phyloP scores from a whole-genome alignment of 176 grass and related monocot species.

The Lolium rigidum region DNA sequence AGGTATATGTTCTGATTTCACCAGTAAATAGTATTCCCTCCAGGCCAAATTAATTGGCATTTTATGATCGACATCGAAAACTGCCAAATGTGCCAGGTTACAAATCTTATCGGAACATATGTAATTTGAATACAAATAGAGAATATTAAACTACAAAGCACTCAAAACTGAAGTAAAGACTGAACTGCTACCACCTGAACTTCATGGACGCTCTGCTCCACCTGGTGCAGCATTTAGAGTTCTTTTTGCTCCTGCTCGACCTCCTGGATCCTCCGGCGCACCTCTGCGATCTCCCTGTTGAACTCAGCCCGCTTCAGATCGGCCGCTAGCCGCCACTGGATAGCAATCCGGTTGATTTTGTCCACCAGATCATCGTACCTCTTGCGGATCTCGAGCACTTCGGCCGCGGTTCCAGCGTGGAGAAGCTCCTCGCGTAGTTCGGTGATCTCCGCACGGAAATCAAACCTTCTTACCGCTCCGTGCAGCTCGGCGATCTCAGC shows the following conservation, averaged over 20 bases:
- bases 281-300: neutral
- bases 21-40: neutral
- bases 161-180: neutral
- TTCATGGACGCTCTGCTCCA: neutral
- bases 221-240: neutral
- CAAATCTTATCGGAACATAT: neutral
- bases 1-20: neutral
- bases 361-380: neutral
- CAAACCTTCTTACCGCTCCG: neutral
- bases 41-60: no score
- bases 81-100: neutral
- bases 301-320: neutral
- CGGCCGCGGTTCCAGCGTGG: neutral
- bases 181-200: neutral
- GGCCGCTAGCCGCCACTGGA: neutral
- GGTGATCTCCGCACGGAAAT: neutral
- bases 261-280: neutral
- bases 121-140: neutral
- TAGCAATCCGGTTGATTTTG: neutral
- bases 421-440: neutral
- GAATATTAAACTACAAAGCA: neutral
- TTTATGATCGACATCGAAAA: no score
- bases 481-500: neutral
- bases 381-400: conserved; percentile 3
- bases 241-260: neutral